Evolutionary conservation across 345 rosid genomes (phyloP), one percentile per base, ranked within the genome.

Genomic region (Populus euphratica): DNA sequence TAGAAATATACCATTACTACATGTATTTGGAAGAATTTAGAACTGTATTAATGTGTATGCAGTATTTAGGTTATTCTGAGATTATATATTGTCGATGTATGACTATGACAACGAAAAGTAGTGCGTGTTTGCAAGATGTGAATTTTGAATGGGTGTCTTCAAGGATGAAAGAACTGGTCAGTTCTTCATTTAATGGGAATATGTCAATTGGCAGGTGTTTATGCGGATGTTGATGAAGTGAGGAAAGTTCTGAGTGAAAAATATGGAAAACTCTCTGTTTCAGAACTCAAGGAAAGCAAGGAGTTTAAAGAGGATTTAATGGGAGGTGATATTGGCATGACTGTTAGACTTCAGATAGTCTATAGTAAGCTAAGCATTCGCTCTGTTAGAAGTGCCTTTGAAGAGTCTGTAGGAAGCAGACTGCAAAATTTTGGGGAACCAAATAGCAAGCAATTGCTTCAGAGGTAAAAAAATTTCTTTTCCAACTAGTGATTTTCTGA

Each of bases 371-470:
- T 93, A 74, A 91, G 90, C 79, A 92, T 92, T 31, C 84, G 90
- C 0, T 90, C 95, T 12, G 91, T 93, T 0, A 91, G 97, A 33
- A 89, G 81, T 85, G 94, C 99, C 61, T 95, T 91, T 66, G 91
- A 91, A 86, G 94, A 92, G 70, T 89, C 97, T 16, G 92, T 95
- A 2, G 97, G 97, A 79, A 90, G 86, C 86, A 86, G 97, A 68
- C 93, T 95, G 72, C 84, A 80, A 47, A 93, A 86, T 81, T 95
- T 95, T 56, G 87, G 94, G 41, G 90, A 86, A 73, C 66, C 84
- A 25, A 87, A 90, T 44, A 91, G 86, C 80, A 81, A 90, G 73
- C 91, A 89, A 29, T 81, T 95, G 88, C 96, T 93, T 78, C 93
- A 89, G 70, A 91, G 94, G 99, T 95, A 54, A 43, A 2, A 72